Base-by-base conservation (phyloP, 1,284 basidiomycete genomes). In the Pseudozyma hubeiensis region DNA sequence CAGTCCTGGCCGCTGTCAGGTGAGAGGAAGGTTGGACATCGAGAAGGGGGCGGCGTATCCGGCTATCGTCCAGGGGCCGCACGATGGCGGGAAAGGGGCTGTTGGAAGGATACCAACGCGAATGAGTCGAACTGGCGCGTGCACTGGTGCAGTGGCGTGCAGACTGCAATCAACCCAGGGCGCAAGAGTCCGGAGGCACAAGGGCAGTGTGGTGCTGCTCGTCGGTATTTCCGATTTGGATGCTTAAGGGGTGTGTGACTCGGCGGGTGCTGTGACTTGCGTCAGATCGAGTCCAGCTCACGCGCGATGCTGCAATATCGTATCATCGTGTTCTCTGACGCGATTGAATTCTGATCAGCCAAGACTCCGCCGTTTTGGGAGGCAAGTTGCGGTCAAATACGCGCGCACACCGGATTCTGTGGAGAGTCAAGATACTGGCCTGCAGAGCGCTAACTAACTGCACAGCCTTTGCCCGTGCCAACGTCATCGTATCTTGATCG, bases 121-220 rank as follows among this genome's bases (percentile, higher is more conserved):
- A 24, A 24, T 24, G 24, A 24, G 24, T 24, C 24, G 24, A 24
- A 43, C 16, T 45, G 52, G 52, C 29, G 41, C 40, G 52, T 53
- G 52, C 41, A 19, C 35, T 33, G 16, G 29, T 53, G 52, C 52
- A 53, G 52, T 34, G 41, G 52, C 52, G 41, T 44, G 52, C 52
- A 53, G 14, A 24, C 19, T 44, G 7, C 24, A 24, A 24, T 24
- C 24, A 4, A 24, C 35, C 5, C 14, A 14, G 11, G 31, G 30
- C 31, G 47, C 3, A 19, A 17, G n/a, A 11, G 9, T 16, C 7
- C 24, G 24, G 35, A 33, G 19, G 49, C 49, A 51, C 49, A n/a
- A 8, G 37, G 19, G 24, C 49, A 40, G 49, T 51, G 49, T 51
- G 30, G 40, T 7, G 11, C 16, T 16, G 35, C 35, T 37, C 14